phyloP scores from a whole-genome alignment of 164 flowering plant genomes.

The Buxus sempervirens region DNA sequence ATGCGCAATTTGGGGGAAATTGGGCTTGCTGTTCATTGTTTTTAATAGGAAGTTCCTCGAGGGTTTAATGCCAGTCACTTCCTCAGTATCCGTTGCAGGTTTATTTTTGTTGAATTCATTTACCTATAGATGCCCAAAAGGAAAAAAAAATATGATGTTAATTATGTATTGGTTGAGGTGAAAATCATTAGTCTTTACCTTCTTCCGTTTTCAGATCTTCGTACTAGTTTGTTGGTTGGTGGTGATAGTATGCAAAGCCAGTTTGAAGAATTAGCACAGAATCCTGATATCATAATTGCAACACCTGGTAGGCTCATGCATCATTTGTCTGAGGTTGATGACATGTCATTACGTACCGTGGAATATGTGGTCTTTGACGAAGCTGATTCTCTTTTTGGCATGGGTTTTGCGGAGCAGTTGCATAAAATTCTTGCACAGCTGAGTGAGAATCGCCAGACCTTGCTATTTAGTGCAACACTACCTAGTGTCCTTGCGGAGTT shows the following conservation, averaged over 20 bases:
- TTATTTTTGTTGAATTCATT: no score
- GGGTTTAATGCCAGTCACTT: no score
- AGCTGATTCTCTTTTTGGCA: constrained; percentile 83
- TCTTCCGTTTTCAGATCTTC: constrained; percentile 54
- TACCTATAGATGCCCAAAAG: no score
- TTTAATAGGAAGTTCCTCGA: no score
- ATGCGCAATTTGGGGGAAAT: no score
- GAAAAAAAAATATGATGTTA: no score
- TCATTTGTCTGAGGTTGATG: constrained; percentile 91
- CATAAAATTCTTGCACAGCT: constrained; percentile 71
- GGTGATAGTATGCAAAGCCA: constrained; percentile 96
- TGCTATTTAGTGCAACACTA: constrained; percentile 94
- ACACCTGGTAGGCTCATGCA: constrained; percentile 99
- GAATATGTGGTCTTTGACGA: constrained; percentile 97
- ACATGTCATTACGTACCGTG: constrained; percentile 79
- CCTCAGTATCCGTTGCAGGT: no score
- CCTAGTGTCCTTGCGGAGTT: constrained; percentile 97
- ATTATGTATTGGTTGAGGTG: no score
- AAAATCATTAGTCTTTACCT: no score
- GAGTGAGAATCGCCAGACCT: constrained; percentile 85
- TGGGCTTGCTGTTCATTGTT: no score
- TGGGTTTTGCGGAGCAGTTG: constrained; percentile 98
- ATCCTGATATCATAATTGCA: constrained; percentile 94
- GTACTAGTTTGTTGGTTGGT: constrained; percentile 80
- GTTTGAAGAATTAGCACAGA: constrained; percentile 89